Percentiles rank a stretch among this genome's conserved stretches.
phyloP scores from a whole-genome alignment of 169 alveolate species.

The Miamiensis avidus region DNA sequence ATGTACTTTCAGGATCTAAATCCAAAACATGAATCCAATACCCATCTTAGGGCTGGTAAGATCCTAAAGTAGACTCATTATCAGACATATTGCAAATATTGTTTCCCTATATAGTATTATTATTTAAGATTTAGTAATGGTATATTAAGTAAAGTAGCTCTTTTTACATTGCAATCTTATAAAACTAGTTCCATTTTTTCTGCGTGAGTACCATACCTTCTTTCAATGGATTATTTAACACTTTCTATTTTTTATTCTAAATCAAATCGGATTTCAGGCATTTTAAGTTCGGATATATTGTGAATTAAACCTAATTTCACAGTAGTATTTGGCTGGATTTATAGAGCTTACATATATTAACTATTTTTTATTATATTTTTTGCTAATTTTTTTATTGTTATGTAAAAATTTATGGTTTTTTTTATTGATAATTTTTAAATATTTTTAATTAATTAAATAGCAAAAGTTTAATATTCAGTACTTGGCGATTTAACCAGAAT shows the following conservation, averaged over 20 bases:
- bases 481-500: no score
- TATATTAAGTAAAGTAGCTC: no score
- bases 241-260: slow-evolving; percentile 55
- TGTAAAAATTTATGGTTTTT: no score
- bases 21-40: slow-evolving; percentile 82
- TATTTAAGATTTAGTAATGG: no score
- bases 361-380: no score
- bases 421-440: no score
- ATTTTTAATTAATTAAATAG: no score
- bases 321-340: slow-evolving; percentile 6
- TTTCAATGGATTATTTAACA: slow-evolving; percentile 70
- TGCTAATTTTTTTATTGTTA: no score
- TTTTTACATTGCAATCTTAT: slow-evolving; percentile 44
- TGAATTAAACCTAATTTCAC: slow-evolving; percentile 80
- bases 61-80: slow-evolving; percentile 62
- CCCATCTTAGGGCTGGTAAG: slow-evolving; percentile 72
- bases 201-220: slow-evolving; percentile 79
- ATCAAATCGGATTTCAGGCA: slow-evolving; percentile 81
- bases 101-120: slow-evolving; percentile 40
- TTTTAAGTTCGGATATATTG: slow-evolving; percentile 63
- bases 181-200: slow-evolving; percentile 73
- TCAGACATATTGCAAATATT: slow-evolving; percentile 59
- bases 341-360: no score
- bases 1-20: slow-evolving; percentile 56
- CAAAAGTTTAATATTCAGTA: no score